These are phyloP conservation scores for Castanospermum australe DNA, from an alignment of 306 rosid genomes.

Conservation along the genomic window DNA sequence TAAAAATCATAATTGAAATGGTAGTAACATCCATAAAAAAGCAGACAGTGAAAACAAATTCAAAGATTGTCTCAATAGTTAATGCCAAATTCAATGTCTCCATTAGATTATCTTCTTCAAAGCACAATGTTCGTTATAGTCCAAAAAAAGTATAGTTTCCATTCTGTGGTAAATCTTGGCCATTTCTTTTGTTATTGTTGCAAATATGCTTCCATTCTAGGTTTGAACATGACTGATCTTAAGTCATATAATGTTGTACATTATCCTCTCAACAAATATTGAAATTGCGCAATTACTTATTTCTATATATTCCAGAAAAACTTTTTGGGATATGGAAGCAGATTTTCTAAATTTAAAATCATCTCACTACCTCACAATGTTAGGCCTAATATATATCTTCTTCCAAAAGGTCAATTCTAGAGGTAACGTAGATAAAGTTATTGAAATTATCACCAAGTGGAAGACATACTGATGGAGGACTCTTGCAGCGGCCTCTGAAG, in stretches of 20 bases:
- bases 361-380: not conserved
- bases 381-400: not conserved
- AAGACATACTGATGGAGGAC: too few species aligned
- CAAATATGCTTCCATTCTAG: not conserved
- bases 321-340: not conserved
- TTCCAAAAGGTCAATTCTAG: not conserved
- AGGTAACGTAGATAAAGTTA: not conserved
- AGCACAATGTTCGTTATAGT: not conserved
- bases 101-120: not conserved
- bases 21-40: slow-evolving; percentile 1
- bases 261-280: not conserved
- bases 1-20: not conserved
- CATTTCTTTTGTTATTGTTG: not conserved
- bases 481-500: too few species aligned
- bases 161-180: not conserved
- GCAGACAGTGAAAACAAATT: not conserved
- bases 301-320: not conserved
- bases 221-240: not conserved
- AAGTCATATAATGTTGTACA: not conserved
- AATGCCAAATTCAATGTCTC: not conserved
- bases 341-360: not conserved
- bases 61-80: not conserved
- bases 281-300: not conserved
- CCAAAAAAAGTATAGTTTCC: not conserved
- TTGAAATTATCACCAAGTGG: not conserved